phyloP scores from a whole-genome alignment of 176 grass and related monocot genomes.

The Phoenix dactylifera region DNA sequence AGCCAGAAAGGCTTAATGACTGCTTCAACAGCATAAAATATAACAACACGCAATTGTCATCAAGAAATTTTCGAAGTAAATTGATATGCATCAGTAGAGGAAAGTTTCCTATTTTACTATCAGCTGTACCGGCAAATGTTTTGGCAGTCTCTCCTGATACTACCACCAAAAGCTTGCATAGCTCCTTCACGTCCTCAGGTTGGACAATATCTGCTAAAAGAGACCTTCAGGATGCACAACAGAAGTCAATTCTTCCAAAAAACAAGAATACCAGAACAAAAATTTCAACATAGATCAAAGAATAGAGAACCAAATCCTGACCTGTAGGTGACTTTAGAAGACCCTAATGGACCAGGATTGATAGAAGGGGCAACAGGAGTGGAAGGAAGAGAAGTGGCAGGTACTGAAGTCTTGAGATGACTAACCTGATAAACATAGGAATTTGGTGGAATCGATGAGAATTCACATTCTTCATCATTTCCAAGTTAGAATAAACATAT shows the following conservation, averaged over 20 bases:
- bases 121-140: conserved; percentile 19
- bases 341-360: not conserved
- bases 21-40: no score
- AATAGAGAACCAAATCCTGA: not conserved
- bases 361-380: conserved; percentile 12
- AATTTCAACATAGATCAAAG: not conserved
- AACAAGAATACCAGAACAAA: not conserved
- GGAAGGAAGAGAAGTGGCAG: conserved; percentile 3
- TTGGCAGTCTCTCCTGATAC: conserved; percentile 17
- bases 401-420: conserved; percentile 9
- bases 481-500: no score
- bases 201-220: conserved; percentile 28
- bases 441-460: no score
- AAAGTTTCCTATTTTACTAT: no score
- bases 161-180: conserved; percentile 27
- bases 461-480: no score
- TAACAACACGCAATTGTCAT: no score
- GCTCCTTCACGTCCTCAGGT: conserved; percentile 17
- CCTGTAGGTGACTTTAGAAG: conserved; percentile 27
- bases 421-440: conserved; percentile 5
- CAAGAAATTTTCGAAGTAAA: no score
- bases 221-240: conserved; percentile 12
- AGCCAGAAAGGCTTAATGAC: no score
- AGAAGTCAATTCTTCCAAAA: not conserved
- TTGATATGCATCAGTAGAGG: no score